A percentile compares a stretch with the other conserved stretches of the same genome.
Conservation (phyloP, 225 moss, liverwort and hornwort species). For the Marchantia paleacea region DNA sequence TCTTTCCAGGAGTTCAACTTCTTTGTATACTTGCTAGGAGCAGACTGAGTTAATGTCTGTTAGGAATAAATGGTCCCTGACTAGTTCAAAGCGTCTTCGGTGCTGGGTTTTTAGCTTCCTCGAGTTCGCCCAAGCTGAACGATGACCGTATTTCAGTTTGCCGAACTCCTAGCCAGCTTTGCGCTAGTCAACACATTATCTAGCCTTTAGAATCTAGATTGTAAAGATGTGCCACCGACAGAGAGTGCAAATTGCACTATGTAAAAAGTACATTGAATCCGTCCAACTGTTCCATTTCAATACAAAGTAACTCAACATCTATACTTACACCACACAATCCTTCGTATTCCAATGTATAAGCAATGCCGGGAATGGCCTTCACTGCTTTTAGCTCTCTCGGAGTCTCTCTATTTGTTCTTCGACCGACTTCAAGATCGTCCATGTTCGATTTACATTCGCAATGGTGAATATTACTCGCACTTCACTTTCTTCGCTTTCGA, state of each 20-base stretch:
- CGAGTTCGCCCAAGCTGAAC: neutral
- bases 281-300: neutral
- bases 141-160: neutral
- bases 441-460: too few species aligned
- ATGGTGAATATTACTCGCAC: too few species aligned
- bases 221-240: slow-evolving; percentile 6
- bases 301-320: neutral
- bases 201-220: neutral
- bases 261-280: slow-evolving; percentile 3
- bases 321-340: neutral
- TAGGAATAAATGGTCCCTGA: neutral
- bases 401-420: too few species aligned
- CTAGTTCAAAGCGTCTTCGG: neutral
- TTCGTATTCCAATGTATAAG: too few species aligned
- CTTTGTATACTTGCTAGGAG: neutral
- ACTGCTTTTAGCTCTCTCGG: too few species aligned
- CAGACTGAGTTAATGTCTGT: neutral
- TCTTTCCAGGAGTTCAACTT: neutral
- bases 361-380: too few species aligned
- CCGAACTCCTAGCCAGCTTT: neutral
- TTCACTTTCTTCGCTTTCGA: too few species aligned
- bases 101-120: neutral
- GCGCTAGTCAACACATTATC: neutral
- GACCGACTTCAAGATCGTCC: too few species aligned
- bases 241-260: slow-evolving; percentile 9